Base-by-base conservation (phyloP, 2,329 filamentous ascomycete species). In the Cordyceps tenuipes region DNA sequence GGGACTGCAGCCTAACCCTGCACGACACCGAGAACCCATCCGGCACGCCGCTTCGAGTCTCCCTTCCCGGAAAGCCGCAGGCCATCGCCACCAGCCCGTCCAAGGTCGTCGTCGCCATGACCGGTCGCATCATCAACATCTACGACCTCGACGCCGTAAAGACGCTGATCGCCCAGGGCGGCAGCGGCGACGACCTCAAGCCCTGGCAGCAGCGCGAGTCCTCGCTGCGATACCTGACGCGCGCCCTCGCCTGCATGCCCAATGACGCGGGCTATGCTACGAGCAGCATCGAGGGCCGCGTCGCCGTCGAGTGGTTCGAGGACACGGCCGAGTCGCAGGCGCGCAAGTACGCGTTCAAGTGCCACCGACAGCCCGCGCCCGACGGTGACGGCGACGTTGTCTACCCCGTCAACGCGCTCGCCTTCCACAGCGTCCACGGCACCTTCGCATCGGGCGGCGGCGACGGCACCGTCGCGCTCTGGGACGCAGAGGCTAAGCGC, bases 291-390 rank as follows among this genome's bases (percentile, higher is more conserved):
- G 94, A 99, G 71, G 94, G 94, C 5, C 86, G 94, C 67, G 91
- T 99, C 2, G 93, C 92, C 0, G 94, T 99, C 1, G 94, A 99
- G 73, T 97, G 92, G 90, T 97, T 99, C 71, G 94, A 97, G 70
- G 90, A 94, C 17, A 90, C 86, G 5, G 79, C 85, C 47, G 89
- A 93, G 72, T 92, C 89, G 4, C 92, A 97, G 76, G 88, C 89
- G 44, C 84, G 92, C 65, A 97, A 97, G 73, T 99, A 97, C 72
- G 94, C 94, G 15, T 99, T 99, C 83, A 99, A 99, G 75, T 99
- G 94, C 75, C 94, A 99, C 75, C 84, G 94, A 5, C 90, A 96
- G 72, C 81, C 85, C 1, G 80, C 79, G 10, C 75, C 83, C 2
- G 81, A 86, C 46, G 80, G 81, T 10, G 82, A 82, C 44, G 85